Conservation (phyloP, 306 rosid genomes). For the Cucurbita moschata region DNA sequence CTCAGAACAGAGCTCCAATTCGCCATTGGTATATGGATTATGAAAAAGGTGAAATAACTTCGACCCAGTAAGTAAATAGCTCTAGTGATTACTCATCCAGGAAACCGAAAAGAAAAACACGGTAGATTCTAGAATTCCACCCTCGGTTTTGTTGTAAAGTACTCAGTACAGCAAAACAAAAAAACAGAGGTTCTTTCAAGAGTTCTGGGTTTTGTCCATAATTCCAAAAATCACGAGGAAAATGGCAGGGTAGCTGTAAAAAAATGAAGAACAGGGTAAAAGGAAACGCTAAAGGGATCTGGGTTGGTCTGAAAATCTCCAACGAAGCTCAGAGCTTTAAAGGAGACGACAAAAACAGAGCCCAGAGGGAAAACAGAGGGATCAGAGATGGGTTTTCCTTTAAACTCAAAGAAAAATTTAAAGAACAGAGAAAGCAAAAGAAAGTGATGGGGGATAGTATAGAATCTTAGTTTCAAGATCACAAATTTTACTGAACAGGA, state of each 20-base stretch:
- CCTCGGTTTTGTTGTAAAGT: background rate
- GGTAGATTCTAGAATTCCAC: slow-evolving; percentile 1
- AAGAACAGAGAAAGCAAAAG: slow-evolving; percentile 5
- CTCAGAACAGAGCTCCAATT: slow-evolving; percentile 19
- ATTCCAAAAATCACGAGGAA: background rate
- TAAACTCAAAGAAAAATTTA: background rate
- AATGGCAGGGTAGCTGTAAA: background rate
- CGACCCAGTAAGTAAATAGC: background rate
- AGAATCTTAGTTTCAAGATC: slow-evolving; percentile 26
- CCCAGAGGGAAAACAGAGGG: background rate
- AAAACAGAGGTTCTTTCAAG: background rate
- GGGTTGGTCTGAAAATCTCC: background rate
- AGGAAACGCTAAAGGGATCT: background rate
- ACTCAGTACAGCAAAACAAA: background rate
- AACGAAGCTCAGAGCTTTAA: background rate
- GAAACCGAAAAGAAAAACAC: background rate
- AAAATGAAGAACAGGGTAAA: background rate
- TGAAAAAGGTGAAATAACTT: background rate
- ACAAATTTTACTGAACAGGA: background rate
- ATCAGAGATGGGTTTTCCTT: background rate
- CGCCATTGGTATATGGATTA: slow-evolving; percentile 29
- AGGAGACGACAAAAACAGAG: slow-evolving; percentile 7
- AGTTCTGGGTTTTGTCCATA: background rate
- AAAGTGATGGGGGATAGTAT: slow-evolving; percentile 34
- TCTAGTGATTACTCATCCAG: background rate